Evolutionary conservation across 1,139 yeast species (phyloP).

Genomic region (Geotrichum bryndzae): DNA sequence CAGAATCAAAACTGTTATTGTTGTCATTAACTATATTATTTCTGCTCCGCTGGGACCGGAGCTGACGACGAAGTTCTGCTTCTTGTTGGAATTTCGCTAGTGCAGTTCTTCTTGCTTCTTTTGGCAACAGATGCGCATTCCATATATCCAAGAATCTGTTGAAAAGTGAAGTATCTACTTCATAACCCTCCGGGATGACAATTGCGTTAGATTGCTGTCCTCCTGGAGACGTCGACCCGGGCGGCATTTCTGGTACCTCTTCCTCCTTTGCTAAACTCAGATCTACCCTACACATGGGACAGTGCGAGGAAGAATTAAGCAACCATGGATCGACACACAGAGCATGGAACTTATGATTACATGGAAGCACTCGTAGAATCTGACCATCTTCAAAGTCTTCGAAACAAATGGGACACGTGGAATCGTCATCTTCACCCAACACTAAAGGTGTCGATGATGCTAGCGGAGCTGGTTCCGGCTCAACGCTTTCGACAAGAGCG

Average conservation of each 20-base stretch:
- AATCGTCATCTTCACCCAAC: constrained; percentile 49
- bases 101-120: constrained; percentile 32
- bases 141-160: constrained; percentile 33
- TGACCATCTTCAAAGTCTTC: constrained; percentile 50
- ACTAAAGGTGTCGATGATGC: constrained; percentile 2
- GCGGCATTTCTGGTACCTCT: constrained; percentile 26
- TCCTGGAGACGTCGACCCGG: constrained; percentile 6
- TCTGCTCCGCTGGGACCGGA: constrained; percentile 13
- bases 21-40: background rate
- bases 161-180: constrained; percentile 28
- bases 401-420: constrained; percentile 73
- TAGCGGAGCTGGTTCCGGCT: background rate
- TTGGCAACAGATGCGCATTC: constrained; percentile 35
- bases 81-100: constrained; percentile 32
- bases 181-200: constrained; percentile 27
- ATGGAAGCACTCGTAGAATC: constrained; percentile 61
- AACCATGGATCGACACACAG: constrained; percentile 82
- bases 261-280: constrained; percentile 27
- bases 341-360: constrained; percentile 79
- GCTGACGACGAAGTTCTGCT: constrained; percentile 29
- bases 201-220: constrained; percentile 7
- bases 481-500: background rate
- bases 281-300: constrained; percentile 79
- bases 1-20: too few relatives aligned
- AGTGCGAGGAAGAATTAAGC: constrained; percentile 64